phyloP scores from a whole-genome alignment of 805 yeast species.

The Ogataea allantospora region DNA sequence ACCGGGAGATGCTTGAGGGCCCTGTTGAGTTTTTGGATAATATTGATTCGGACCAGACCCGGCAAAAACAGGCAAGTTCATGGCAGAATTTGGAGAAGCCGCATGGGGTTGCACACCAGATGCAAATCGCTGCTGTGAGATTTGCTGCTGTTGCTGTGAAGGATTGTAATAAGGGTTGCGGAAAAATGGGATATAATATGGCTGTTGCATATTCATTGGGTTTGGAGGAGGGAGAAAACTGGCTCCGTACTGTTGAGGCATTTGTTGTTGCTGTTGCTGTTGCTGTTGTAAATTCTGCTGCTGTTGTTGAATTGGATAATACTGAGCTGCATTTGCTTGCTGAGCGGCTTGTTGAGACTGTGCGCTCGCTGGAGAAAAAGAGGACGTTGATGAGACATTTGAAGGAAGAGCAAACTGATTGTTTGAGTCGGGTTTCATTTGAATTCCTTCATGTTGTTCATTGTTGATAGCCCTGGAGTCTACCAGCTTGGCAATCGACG shows the following conservation, averaged over 20 bases:
- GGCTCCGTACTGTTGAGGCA: slow-evolving; percentile 23
- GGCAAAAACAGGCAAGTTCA: slow-evolving; percentile 18
- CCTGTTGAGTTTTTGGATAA: slow-evolving; percentile 13
- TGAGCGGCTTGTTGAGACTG: slow-evolving; percentile 17
- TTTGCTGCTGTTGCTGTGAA: slow-evolving; percentile 23
- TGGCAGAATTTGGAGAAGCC: slow-evolving; percentile 11
- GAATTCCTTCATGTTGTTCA: slow-evolving; percentile 1
- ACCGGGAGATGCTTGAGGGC: slow-evolving; percentile 11
- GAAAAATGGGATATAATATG: slow-evolving; percentile 25
- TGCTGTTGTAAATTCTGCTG: slow-evolving; percentile 9
- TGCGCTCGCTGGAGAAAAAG: slow-evolving; percentile 6
- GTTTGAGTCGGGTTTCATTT: slow-evolving; percentile 6
- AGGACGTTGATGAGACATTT: slow-evolving; percentile 10
- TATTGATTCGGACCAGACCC: slow-evolving; percentile 11
- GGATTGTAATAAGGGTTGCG: slow-evolving; percentile 24
- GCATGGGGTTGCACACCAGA: slow-evolving; percentile 15
- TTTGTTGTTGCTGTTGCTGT: slow-evolving; percentile 13
- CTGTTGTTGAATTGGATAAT: slow-evolving; percentile 17
- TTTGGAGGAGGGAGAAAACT: slow-evolving; percentile 28
- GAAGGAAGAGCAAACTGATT: slow-evolving; percentile 14
- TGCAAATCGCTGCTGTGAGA: slow-evolving; percentile 24
- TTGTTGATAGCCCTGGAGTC: slow-evolving; percentile 6
- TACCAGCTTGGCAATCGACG: slow-evolving; percentile 16
- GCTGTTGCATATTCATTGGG: slow-evolving; percentile 26
- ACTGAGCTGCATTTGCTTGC: slow-evolving; percentile 18